Evolutionary conservation across 768 basidiomycete species (phyloP), one percentile per base, ranked within the genome.

Genomic region (Mycena maculata): DNA sequence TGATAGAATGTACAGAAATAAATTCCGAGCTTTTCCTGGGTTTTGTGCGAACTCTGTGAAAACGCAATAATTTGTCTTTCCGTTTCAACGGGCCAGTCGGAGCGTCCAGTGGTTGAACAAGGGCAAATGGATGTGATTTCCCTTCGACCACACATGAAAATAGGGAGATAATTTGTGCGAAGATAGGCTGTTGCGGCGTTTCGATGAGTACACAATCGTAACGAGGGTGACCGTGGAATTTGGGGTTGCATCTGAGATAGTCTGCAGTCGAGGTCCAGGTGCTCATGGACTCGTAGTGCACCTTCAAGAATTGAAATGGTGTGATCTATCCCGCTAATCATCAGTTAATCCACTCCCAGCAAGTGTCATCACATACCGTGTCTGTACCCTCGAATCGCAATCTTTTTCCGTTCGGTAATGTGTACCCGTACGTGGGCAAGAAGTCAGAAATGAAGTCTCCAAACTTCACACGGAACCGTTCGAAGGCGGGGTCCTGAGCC

Each of bases 181-280:
- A 49, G 20, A 49, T 49, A 10, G 48, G 48, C 20, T 49, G 11
- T 6, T 31, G 15, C 18, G 48, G 28, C 1, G 48, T 49, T 4
- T 49, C 31, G 48, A 49, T 15, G 16, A 49, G 25, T 16, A 49
- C 53, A 8, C 13, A 36, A 23, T 54, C 53, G 13, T 75, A 80
- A 0, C 70, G 72, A 10, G 73, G 74, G 1, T 45, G 25, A 0
- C 65, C 41, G 36, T 73, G 69, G 61, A 82, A 82, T 0, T 48
- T 50, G 11, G 79, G 77, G 59, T 75, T 80, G 66, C 73, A 78
- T 6, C 67, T 61, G 1, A 83, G 69, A 31, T 76, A 69, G 60
- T 83, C 75, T 1, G 68, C 73, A 4, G 61, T 63, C 23, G 68
- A 28, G 13, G 53, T 30, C 80, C 79, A 82, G 18, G 65, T 78